These are phyloP conservation scores for Paramecium primaurelia DNA, from an alignment of 73 alveolate species.

Conservation along the genomic window DNA sequence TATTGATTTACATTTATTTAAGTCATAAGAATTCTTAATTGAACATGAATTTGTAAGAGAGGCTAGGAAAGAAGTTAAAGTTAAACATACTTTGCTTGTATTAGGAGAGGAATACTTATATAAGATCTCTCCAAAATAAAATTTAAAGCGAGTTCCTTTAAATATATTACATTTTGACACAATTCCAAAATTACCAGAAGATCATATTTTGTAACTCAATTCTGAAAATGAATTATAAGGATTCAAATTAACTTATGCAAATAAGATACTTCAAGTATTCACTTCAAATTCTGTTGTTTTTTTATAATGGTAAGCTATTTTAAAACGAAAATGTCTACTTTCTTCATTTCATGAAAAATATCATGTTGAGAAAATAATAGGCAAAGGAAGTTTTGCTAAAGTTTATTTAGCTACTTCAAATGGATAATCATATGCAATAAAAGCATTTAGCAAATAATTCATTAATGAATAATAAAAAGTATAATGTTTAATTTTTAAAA, in stretches of 20 bases:
- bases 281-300: constrained; percentile 1
- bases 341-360: constrained; percentile 54
- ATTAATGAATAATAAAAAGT: constrained; percentile 40
- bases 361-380: constrained; percentile 53
- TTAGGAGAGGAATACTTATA: neutral
- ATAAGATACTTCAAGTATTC: neutral
- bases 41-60: constrained; percentile 34
- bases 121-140: constrained; percentile 23
- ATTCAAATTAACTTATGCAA: constrained; percentile 30
- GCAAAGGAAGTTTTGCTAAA: constrained; percentile 63
- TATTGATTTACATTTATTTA: neutral
- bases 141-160: constrained; percentile 20
- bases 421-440: constrained; percentile 48
- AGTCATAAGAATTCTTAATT: neutral
- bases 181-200: constrained; percentile 26
- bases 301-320: constrained; percentile 49
- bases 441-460: constrained; percentile 54
- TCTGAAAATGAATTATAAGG: neutral
- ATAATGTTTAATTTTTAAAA: neutral
- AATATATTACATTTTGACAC: neutral
- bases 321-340: constrained; percentile 32
- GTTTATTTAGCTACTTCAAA: constrained; percentile 58
- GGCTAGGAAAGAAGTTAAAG: neutral
- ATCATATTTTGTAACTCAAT: neutral
- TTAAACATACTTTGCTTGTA: neutral